Base-by-base conservation (phyloP, 2,329 filamentous ascomycete genomes). In the Zasmidium citrigriseum region DNA sequence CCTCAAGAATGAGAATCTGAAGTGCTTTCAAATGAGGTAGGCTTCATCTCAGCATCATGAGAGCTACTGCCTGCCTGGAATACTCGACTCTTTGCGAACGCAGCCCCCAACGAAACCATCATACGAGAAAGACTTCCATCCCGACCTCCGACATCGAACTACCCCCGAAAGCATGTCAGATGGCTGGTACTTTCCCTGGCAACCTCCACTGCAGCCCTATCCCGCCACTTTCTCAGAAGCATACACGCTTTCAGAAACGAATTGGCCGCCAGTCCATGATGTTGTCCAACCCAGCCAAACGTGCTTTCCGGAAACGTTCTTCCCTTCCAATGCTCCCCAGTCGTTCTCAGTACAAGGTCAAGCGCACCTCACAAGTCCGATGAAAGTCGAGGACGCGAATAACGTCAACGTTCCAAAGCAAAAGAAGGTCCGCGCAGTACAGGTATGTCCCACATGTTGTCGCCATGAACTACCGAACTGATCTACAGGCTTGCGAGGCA, bases 401-500 rank as follows among this genome's bases (percentile, higher is more conserved):
- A n/a, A n/a, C n/a, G n/a, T n/a, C n/a, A n/a, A n/a, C n/a, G n/a
- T n/a, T n/a, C n/a, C n/a, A n/a, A 58, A 54, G 48, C 64, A 55
- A 18, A 48, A 27, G 34, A 59, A 55, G 47, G 18, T 22, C 25
- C 59, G 64, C 34, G 64, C 64, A 18, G 59, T 60, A 22, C 59
- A 62, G 59, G 62, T 64, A 16, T n/a, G 34, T 41, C 4, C 4
- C 5, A n/a, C 34, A 56, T 11, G 51, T n/a, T 10, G 21, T 25
- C 23, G 9, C 23, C 7, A 10, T n/a, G 3, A 5, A 2, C 23
- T 45, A 10, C 23, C n/a, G n/a, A n/a, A n/a, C n/a, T n/a, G n/a
- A n/a, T n/a, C n/a, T n/a, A n/a, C 38, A 93, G 87, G 93, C 93
- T 34, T 97, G 93, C 74, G 91, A 96, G 68, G 89, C 87, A 71